Evolutionary conservation across 257 asterid species (phyloP).

Genomic region (Gynochthodes officinalis): DNA sequence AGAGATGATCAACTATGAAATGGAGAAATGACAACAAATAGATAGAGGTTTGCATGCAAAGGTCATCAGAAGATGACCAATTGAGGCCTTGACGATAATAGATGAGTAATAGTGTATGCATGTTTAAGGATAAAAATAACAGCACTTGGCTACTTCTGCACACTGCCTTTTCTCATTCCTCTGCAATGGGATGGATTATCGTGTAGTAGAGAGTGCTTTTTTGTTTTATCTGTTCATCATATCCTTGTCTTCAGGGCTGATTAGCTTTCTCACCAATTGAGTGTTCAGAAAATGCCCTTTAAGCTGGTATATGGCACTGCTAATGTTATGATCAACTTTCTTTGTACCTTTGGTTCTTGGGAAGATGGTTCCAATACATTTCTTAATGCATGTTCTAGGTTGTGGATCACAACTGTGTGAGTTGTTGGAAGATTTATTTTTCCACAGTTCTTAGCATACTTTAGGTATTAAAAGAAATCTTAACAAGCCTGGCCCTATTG

Average conservation of each 20-base stretch:
- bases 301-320: not conserved
- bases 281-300: not conserved
- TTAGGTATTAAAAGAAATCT: not conserved
- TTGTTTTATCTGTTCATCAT: not conserved
- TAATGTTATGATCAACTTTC: not conserved
- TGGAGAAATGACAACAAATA: not conserved
- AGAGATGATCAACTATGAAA: not conserved
- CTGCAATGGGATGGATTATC: not conserved
- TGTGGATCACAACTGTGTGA: not conserved
- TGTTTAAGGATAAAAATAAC: not conserved
- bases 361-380: not conserved
- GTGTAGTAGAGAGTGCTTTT: not conserved
- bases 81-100: not conserved
- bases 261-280: not conserved
- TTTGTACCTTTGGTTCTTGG: not conserved
- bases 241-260: not conserved
- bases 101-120: not conserved
- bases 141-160: not conserved
- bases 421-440: no score
- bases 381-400: not conserved
- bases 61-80: not conserved
- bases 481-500: not conserved
- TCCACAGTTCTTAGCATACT: no score
- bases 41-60: not conserved
- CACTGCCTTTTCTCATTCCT: not conserved